phyloP scores from a whole-genome alignment of 768 basidiomycete species.

The Lactarius akahatsu region DNA sequence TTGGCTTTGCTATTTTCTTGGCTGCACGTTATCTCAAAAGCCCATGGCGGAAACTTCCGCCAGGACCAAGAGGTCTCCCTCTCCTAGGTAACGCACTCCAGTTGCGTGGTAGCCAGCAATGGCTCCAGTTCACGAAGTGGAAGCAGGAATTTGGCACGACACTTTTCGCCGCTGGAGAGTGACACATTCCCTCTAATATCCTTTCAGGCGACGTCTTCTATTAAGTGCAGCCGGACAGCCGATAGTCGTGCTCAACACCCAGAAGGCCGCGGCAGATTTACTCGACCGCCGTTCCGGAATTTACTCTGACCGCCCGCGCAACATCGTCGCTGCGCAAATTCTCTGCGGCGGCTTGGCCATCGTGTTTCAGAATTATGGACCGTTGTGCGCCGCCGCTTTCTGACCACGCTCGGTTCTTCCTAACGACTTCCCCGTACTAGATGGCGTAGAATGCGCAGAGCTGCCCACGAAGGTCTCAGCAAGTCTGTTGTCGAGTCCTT shows the following conservation, averaged over 20 bases:
- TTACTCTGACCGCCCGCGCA: conserved; percentile 26
- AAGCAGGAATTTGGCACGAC: conserved; percentile 19
- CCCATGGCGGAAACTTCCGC: no score
- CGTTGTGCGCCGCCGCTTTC: conserved; percentile 15
- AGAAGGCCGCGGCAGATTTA: conserved; percentile 31
- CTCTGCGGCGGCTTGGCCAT: conserved; percentile 23
- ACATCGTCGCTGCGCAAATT: conserved; percentile 25
- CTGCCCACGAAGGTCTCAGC: conserved; percentile 16
- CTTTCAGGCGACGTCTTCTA: conserved; percentile 26
- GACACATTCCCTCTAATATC: conserved; percentile 13
- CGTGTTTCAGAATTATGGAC: conserved; percentile 22
- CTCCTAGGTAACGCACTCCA: no score
- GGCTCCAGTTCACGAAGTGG: conserved; percentile 23
- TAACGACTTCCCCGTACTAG: no score
- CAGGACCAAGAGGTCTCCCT: no score
- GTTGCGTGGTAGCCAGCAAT: no score
- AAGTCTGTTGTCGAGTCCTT: background rate
- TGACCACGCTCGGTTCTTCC: background rate
- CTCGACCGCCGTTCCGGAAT: conserved; percentile 29
- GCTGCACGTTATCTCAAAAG: no score
- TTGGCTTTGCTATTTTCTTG: no score
- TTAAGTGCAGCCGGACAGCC: conserved; percentile 28
- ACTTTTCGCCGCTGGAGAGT: no score
- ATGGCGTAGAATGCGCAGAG: conserved; percentile 25
- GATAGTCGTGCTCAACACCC: conserved; percentile 31